Evolutionary conservation across 2,329 filamentous ascomycete species (phyloP).

Genomic region (Coniochaeta sp.): DNA sequence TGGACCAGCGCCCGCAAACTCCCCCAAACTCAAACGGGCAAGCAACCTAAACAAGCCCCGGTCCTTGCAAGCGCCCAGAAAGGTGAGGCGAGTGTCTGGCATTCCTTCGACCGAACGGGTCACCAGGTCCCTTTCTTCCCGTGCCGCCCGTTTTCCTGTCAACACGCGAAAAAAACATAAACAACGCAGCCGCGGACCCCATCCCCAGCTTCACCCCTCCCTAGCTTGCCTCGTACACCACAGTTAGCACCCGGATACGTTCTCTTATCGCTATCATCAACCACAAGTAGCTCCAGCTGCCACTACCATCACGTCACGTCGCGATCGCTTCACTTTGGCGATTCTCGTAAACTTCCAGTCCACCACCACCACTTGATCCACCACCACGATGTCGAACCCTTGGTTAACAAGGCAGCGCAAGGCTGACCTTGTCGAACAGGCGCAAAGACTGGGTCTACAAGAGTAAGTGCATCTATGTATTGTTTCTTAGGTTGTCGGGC

Average conservation of each 20-base stretch:
- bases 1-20: background rate
- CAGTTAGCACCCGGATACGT: slow-evolving; percentile 1
- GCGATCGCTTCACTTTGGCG: slow-evolving; percentile 18
- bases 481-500: background rate
- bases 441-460: slow-evolving; percentile 61
- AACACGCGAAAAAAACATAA: slow-evolving; percentile 24
- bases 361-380: background rate
- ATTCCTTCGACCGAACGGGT: background rate
- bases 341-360: slow-evolving; percentile 1
- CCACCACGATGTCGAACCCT: slow-evolving; percentile 37
- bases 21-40: background rate
- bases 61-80: background rate
- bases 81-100: background rate
- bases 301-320: background rate
- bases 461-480: slow-evolving; percentile 51
- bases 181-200: slow-evolving; percentile 20
- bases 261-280: background rate
- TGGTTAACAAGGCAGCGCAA: slow-evolving; percentile 82
- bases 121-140: background rate
- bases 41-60: background rate
- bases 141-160: slow-evolving; percentile 6
- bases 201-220: slow-evolving; percentile 7
- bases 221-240: too few relatives aligned
- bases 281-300: background rate
- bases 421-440: slow-evolving; percentile 68